Evolutionary conservation across 441 rosid species (phyloP).

Genomic region (Euphorbia schlechtendalii): DNA sequence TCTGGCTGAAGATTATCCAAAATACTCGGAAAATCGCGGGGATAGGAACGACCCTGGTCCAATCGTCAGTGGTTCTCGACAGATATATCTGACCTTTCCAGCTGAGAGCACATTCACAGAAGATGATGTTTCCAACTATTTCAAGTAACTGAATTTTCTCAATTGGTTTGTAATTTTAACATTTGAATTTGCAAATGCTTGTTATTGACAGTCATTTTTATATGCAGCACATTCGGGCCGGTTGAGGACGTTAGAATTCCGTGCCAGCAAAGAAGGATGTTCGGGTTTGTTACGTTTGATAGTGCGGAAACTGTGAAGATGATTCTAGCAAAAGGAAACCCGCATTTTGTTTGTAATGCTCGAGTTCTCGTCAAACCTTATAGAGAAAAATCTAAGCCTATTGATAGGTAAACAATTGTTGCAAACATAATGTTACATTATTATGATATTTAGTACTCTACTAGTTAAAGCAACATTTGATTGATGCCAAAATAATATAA

Average conservation of each 20-base stretch:
- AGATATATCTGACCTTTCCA: slow-evolving; percentile 64
- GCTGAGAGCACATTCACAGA: too few species aligned
- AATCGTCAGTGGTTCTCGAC: slow-evolving; percentile 45
- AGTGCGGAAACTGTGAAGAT: slow-evolving; percentile 50
- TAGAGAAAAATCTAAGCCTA: slow-evolving; percentile 55
- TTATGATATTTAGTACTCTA: too few species aligned
- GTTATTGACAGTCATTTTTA: slow-evolving; percentile 6
- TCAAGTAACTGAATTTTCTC: slow-evolving; percentile 35
- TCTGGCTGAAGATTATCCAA: slow-evolving; percentile 51
- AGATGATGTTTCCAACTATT: slow-evolving; percentile 65
- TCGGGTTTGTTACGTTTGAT: slow-evolving; percentile 70
- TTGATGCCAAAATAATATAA: background rate
- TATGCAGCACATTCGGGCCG: slow-evolving; percentile 46
- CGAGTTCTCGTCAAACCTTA: slow-evolving; percentile 72
- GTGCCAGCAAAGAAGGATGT: slow-evolving; percentile 64
- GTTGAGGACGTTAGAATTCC: slow-evolving; percentile 74
- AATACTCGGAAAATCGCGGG: slow-evolving; percentile 33
- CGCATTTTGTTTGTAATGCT: slow-evolving; percentile 63
- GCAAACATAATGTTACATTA: too few species aligned
- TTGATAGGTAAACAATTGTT: slow-evolving; percentile 36
- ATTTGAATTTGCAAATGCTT: slow-evolving; percentile 5
- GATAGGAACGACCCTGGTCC: slow-evolving; percentile 48
- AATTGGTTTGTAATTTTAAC: slow-evolving; percentile 10
- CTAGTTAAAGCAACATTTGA: background rate
- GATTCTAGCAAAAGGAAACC: slow-evolving; percentile 58